These are phyloP conservation scores for Pistacia vera DNA, from an alignment of 345 rosid genomes.

Conservation along the genomic window DNA sequence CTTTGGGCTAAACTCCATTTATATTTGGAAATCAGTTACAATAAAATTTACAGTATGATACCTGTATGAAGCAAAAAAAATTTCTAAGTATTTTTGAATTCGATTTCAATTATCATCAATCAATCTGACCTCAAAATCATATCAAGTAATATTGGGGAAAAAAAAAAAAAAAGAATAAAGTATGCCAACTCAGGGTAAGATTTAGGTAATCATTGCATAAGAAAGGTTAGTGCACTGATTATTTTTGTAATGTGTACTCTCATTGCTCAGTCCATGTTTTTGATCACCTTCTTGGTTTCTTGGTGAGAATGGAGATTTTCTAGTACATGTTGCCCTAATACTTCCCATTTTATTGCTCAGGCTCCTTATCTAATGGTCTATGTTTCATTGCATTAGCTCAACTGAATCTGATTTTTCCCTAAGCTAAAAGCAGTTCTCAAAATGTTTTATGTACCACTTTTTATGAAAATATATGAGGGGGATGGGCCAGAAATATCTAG, in stretches of 20 bases:
- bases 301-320: neutral
- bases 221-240: neutral
- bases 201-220: neutral
- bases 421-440: neutral
- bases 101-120: constrained; percentile 1
- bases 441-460: neutral
- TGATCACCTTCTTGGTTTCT: neutral
- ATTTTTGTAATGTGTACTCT: neutral
- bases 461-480: neutral
- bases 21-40: neutral
- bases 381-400: constrained; percentile 3
- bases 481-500: neutral
- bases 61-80: neutral
- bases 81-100: neutral
- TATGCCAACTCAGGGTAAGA: neutral
- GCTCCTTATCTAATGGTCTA: neutral
- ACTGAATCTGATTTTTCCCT: neutral
- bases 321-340: neutral
- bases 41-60: neutral
- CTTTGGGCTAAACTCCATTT: neutral
- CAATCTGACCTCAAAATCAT: constrained; percentile 1
- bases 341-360: neutral
- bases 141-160: neutral
- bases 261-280: neutral
- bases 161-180: neutral